Evolutionary conservation across 2,329 filamentous ascomycete species (phyloP).

Genomic region (Alternaria atra): DNA sequence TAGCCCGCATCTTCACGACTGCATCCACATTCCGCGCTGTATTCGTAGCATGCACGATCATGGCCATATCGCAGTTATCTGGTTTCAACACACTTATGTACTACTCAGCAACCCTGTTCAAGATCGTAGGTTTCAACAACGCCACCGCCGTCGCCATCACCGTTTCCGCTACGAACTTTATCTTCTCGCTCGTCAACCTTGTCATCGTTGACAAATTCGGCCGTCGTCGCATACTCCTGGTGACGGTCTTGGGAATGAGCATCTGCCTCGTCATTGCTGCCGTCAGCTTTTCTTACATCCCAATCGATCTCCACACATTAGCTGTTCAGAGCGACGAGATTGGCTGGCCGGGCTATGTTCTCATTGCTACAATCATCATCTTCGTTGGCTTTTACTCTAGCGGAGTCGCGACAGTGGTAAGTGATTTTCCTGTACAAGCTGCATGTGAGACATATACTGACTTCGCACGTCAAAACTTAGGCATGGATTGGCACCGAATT

Average conservation of each 20-base stretch:
- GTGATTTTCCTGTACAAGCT: too few relatives aligned
- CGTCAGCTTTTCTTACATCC: constrained; percentile 73
- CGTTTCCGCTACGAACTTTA: constrained; percentile 82
- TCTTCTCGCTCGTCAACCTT: constrained; percentile 80
- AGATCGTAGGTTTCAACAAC: constrained; percentile 76
- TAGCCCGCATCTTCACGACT: constrained; percentile 46
- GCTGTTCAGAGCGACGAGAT: constrained; percentile 42
- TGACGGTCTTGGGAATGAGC: constrained; percentile 71
- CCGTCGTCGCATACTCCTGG: constrained; percentile 69
- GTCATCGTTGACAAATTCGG: constrained; percentile 81
- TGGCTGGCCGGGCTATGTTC: constrained; percentile 46
- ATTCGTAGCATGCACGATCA: constrained; percentile 48
- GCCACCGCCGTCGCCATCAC: constrained; percentile 82
- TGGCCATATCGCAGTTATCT: constrained; percentile 49
- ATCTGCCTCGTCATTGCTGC: constrained; percentile 75
- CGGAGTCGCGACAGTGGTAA: not conserved
- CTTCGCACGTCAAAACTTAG: too few relatives aligned
- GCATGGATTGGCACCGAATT: constrained; percentile 43
- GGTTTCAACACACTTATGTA: constrained; percentile 85
- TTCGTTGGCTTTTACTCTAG: constrained; percentile 48
- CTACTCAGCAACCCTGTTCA: constrained; percentile 58
- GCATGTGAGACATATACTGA: too few relatives aligned
- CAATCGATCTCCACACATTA: constrained; percentile 54
- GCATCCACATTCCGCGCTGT: constrained; percentile 47
- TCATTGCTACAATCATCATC: constrained; percentile 50